phyloP scores from a whole-genome alignment of 2,329 filamentous ascomycete species.

The Pyricularia pennisetigena region DNA sequence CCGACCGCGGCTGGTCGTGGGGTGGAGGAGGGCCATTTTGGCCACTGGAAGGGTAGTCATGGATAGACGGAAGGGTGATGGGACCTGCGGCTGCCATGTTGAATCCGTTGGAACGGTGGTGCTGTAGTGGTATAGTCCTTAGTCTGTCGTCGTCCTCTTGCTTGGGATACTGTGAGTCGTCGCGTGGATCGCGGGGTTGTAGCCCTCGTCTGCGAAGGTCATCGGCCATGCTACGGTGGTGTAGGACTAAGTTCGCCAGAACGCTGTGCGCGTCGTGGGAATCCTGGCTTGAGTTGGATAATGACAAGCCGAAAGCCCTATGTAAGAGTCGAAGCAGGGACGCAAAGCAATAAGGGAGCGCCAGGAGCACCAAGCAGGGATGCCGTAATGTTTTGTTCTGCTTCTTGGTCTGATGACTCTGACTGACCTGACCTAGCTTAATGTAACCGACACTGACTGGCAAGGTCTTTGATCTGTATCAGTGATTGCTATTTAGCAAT shows the following conservation, averaged over 20 bases:
- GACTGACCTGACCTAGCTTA: neutral
- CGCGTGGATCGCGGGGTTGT: slow-evolving; percentile 22
- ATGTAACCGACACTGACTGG: neutral
- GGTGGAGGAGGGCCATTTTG: slow-evolving; percentile 26
- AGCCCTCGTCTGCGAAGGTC: slow-evolving; percentile 23
- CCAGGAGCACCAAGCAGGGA: neutral
- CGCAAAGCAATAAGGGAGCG: no score
- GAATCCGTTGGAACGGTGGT: slow-evolving; percentile 13
- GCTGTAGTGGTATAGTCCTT: slow-evolving; percentile 14
- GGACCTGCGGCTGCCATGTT: slow-evolving; percentile 29
- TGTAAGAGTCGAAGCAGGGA: neutral
- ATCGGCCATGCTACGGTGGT: slow-evolving; percentile 24
- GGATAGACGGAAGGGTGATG: slow-evolving; percentile 39
- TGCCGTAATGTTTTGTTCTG: neutral
- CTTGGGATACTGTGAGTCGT: slow-evolving; percentile 32
- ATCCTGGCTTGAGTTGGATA: neutral
- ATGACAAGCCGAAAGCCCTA: neutral
- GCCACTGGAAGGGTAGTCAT: slow-evolving; percentile 22
- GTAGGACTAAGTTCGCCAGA: neutral
- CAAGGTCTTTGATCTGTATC: neutral
- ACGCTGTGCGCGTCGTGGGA: neutral
- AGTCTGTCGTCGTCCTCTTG: slow-evolving; percentile 30
- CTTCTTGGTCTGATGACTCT: neutral
- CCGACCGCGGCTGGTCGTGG: slow-evolving; percentile 18
- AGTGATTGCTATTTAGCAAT: neutral